Base-by-base conservation (phyloP, 2,329 filamentous ascomycete species). In the Beauveria medogensis region DNA sequence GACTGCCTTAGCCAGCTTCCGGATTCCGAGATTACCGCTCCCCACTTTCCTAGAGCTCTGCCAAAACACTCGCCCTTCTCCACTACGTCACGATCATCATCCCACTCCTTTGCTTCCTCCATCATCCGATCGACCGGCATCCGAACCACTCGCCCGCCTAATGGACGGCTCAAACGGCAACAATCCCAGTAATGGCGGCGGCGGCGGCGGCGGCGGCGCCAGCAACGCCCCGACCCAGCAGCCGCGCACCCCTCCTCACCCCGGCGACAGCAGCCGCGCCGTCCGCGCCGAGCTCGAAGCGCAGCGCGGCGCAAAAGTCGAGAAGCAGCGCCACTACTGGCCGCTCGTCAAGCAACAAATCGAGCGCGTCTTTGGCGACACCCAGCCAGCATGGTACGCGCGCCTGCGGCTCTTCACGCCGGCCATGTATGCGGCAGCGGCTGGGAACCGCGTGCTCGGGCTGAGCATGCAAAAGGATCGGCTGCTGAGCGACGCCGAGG, bases 401-500 rank as follows among this genome's bases (percentile, higher is more conserved):
- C 68, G 68, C 1, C 16, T 70, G 51, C 68, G 70, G 41, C 71
- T 73, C 14, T 69, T 65, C 56, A 65, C 64, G 18, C 67, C 67
- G 34, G 62, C 66, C 12, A 63, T 65, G 60, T 73, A 69, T 44
- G 66, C 73, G n/a, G 63, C 66, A 0, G 62, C 71, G 22, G 67
- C 70, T 6, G 70, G 69, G 37, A 64, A 65, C 1, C 66, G 68
- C 3, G 66, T 71, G 18, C 64, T 69, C 4, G 68, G 68, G 1
- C 64, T 74, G 22, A 69, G 70, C 18, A 65, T 69, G 18, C 68
- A 66, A 9, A 68, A 68, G 28, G 65, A 69, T 43, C 69, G 72
- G 12, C 66, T 68, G 8, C 67, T 76, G 16, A 70, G 68, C 43
- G 73, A 77, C 55, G 62, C 65, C n/a, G 74, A 77, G 64, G 69